These are phyloP conservation scores for Plasmopara viticola DNA, from an alignment of 352 stramenopile genomes.

Conservation along the genomic window DNA sequence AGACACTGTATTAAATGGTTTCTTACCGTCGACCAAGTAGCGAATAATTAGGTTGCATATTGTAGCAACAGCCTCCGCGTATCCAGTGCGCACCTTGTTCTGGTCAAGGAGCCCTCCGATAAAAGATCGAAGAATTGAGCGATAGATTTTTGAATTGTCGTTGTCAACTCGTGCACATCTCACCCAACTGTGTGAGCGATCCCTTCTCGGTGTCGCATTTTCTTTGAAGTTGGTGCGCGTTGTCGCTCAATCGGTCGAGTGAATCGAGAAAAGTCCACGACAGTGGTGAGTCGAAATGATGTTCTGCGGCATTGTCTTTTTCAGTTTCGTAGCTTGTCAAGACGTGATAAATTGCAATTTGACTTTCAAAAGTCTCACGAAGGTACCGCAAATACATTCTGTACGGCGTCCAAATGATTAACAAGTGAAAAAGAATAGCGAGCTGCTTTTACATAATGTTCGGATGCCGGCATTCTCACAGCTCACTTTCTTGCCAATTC, in stretches of 20 bases:
- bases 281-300: constrained; percentile 2
- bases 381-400: constrained; percentile 22
- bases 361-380: constrained; percentile 21
- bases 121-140: too few relatives aligned
- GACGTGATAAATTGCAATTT: constrained; percentile 6
- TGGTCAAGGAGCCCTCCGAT: too few relatives aligned
- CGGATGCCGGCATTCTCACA: constrained; percentile 38
- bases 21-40: too few relatives aligned
- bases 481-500: constrained; percentile 28
- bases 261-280: constrained; percentile 27
- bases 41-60: too few relatives aligned
- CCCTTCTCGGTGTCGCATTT: constrained; percentile 1
- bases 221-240: background rate
- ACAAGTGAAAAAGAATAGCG: constrained; percentile 44
- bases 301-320: background rate
- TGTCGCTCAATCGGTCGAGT: constrained; percentile 3
- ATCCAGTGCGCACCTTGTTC: too few relatives aligned
- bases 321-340: background rate
- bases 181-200: constrained; percentile 9
- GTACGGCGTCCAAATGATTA: constrained; percentile 25
- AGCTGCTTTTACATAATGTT: constrained; percentile 46
- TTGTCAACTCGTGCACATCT: too few relatives aligned
- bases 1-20: too few relatives aligned
- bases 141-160: too few relatives aligned
- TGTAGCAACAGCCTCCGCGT: too few relatives aligned